These are phyloP conservation scores for Yarrowia keelungensis DNA, from an alignment of 805 yeast genomes.

Conservation along the genomic window DNA sequence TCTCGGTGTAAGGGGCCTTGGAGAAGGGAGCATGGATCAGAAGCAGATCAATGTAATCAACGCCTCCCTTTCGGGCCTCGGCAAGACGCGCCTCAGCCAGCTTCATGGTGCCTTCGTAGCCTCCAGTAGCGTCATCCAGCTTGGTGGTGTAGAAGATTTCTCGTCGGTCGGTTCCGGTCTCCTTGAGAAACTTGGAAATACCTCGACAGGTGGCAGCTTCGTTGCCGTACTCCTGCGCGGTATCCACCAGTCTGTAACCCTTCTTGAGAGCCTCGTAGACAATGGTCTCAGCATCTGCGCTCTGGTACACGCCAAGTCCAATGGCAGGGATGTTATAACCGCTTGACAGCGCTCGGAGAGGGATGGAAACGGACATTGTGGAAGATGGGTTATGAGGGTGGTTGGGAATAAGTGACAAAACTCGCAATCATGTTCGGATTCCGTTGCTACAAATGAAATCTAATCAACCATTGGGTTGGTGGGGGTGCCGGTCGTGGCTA, in stretches of 20 bases:
- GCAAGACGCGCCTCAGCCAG: slow-evolving; percentile 72
- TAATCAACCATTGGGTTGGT: slow-evolving; percentile 29
- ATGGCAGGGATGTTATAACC: slow-evolving; percentile 70
- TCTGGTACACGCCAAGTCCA: slow-evolving; percentile 69
- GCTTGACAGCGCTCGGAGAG: slow-evolving; percentile 12
- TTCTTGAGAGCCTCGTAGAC: slow-evolving; percentile 83
- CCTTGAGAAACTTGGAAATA: slow-evolving; percentile 66
- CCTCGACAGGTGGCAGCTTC: slow-evolving; percentile 74
- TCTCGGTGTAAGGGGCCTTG: slow-evolving; percentile 78
- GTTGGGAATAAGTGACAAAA: background rate
- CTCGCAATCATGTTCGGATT: background rate
- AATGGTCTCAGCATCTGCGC: slow-evolving; percentile 60
- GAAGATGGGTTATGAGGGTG: background rate
- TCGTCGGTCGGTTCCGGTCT: slow-evolving; percentile 73
- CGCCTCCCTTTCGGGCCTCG: slow-evolving; percentile 67
- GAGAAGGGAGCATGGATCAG: slow-evolving; percentile 88
- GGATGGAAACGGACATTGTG: slow-evolving; percentile 12
- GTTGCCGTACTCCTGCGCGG: slow-evolving; percentile 75
- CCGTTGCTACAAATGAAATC: slow-evolving; percentile 26
- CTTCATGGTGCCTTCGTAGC: slow-evolving; percentile 59
- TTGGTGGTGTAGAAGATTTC: slow-evolving; percentile 82
- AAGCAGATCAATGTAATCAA: slow-evolving; percentile 82
- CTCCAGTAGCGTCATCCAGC: slow-evolving; percentile 74
- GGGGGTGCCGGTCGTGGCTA: slow-evolving; percentile 18
- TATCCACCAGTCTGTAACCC: slow-evolving; percentile 80